Percentiles rank a stretch among this genome's conserved stretches.
phyloP scores from a whole-genome alignment of 139 green algal genomes.

The Closterium sp. region DNA sequence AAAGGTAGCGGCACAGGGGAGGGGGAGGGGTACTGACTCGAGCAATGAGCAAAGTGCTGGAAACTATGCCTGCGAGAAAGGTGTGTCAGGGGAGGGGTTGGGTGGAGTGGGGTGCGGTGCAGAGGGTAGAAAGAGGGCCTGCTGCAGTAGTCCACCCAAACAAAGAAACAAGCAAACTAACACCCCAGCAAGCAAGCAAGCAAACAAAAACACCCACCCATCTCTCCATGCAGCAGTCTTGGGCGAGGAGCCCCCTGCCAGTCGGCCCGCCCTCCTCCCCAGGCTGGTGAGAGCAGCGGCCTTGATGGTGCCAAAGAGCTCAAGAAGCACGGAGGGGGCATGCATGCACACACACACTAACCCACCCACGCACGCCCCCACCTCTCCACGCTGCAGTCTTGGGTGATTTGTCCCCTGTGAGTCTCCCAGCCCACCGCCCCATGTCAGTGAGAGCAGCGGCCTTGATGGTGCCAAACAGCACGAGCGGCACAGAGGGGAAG shows the following conservation, averaged over 20 bases:
- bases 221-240: no score
- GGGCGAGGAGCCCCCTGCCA: no score
- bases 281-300: no score
- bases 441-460: not conserved
- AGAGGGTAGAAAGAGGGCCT: no score
- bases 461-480: not conserved
- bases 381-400: not conserved
- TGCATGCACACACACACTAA: not conserved
- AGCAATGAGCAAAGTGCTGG: not conserved
- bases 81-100: not conserved
- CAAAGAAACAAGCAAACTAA: no score
- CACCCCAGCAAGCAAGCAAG: no score
- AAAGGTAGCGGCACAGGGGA: not conserved
- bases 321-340: no score
- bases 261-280: no score
- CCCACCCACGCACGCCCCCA: not conserved
- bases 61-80: not conserved
- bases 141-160: no score
- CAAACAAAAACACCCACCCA: no score
- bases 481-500: not conserved
- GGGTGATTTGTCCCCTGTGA: not conserved
- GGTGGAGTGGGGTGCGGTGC: not conserved
- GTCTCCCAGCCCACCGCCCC: not conserved
- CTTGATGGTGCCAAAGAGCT: no score
- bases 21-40: not conserved